A percentile compares a stretch with the other conserved stretches of the same genome.
Evolutionary conservation across 2,329 filamentous ascomycete genomes (phyloP).

Genomic region (Diaporthe ilicicola): DNA sequence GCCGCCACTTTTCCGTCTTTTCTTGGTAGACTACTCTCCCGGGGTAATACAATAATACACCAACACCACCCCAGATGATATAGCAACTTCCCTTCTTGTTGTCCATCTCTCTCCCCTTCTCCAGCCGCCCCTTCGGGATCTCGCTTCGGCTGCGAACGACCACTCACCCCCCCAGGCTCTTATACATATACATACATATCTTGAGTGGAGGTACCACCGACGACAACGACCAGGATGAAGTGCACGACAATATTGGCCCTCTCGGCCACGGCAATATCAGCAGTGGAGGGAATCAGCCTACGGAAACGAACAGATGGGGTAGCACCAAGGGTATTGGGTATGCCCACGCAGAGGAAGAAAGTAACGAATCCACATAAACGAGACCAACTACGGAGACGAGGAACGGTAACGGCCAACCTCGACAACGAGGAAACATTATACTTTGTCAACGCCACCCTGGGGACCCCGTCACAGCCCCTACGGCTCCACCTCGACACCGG

Average conservation of each 20-base stretch:
- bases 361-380: constrained; percentile 52
- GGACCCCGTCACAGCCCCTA: constrained; percentile 67
- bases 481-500: constrained; percentile 73
- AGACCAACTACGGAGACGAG: constrained; percentile 56
- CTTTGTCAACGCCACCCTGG: constrained; percentile 69
- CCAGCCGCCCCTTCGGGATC: constrained; percentile 7
- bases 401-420: constrained; percentile 53
- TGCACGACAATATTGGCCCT: constrained; percentile 41
- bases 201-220: background rate
- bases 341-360: constrained; percentile 52
- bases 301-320: constrained; percentile 41
- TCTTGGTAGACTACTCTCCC: constrained; percentile 15
- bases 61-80: constrained; percentile 21
- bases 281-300: constrained; percentile 41
- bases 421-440: constrained; percentile 72
- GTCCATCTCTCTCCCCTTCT: background rate
- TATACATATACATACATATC: background rate
- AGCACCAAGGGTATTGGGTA: constrained; percentile 54
- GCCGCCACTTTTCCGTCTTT: constrained; percentile 20
- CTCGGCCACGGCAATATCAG: constrained; percentile 41
- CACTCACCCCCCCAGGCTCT: background rate
- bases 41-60: constrained; percentile 6
- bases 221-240: constrained; percentile 47
- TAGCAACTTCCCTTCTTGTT: background rate
- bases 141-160: background rate